Evolutionary conservation across 305 asterid genomes (phyloP).

Genomic region (Solanum chacoense): DNA sequence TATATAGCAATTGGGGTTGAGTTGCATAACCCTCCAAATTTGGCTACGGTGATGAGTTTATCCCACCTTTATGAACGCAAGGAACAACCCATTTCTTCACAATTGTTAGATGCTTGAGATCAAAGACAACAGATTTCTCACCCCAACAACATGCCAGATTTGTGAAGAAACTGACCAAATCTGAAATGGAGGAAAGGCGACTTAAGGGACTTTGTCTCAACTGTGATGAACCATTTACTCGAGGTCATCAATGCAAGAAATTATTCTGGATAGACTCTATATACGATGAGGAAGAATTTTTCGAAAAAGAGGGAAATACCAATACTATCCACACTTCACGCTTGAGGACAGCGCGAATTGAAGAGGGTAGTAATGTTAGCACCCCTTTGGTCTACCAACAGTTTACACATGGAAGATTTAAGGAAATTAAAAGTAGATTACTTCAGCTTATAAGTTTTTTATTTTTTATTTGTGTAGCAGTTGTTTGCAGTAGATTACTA

Average conservation of each 20-base stretch:
- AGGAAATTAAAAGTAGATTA: neutral
- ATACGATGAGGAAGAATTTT: neutral
- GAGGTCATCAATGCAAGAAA: neutral
- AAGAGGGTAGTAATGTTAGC: neutral
- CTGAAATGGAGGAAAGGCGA: neutral
- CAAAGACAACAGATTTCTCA: neutral
- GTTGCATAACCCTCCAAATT: neutral
- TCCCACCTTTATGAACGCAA: neutral
- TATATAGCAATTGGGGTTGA: neutral
- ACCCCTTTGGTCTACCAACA: neutral
- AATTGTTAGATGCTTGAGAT: neutral
- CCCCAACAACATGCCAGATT: neutral
- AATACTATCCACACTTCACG: neutral
- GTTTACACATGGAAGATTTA: neutral
- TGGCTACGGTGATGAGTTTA: neutral
- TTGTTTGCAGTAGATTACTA: neutral
- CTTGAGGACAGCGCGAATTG: neutral
- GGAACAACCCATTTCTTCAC: neutral
- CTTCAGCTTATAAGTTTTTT: neutral
- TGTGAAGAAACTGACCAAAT: neutral
- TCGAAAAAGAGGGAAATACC: neutral
- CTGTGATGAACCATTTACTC: neutral
- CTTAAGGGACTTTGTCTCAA: neutral
- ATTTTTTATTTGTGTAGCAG: neutral
- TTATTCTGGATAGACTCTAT: neutral